Percentiles rank a stretch among this genome's conserved stretches.
Evolutionary conservation across 2,329 filamentous ascomycete species (phyloP).

Genomic region (Hymenoscyphus infarciens): DNA sequence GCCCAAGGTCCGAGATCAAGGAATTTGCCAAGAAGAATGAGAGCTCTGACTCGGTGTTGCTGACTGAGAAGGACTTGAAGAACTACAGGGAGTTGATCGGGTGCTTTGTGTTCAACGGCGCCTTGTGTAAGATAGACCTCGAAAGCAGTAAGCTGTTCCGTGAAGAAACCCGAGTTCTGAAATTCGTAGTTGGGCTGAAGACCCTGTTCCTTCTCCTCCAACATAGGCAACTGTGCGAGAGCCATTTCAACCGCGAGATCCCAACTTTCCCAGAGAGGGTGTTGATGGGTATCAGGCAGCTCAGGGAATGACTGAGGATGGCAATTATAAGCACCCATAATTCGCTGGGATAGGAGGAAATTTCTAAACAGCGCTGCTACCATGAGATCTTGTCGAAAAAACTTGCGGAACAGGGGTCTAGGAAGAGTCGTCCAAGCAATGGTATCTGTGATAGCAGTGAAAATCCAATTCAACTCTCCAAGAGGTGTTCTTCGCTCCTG

Average conservation of each 20-base stretch:
- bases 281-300: constrained; percentile 91
- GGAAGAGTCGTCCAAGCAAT: constrained; percentile 97
- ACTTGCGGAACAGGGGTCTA: constrained; percentile 87
- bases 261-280: constrained; percentile 96
- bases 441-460: constrained; percentile 97
- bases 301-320: constrained; percentile 88
- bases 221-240: constrained; percentile 77
- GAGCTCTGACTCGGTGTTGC: constrained; percentile 83
- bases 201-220: constrained; percentile 73
- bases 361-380: constrained; percentile 97
- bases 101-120: constrained; percentile 78
- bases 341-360: constrained; percentile 87
- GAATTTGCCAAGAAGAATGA: constrained; percentile 90
- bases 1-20: constrained; percentile 96
- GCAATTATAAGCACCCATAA: constrained; percentile 96
- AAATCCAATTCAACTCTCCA: constrained; percentile 98
- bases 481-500: constrained; percentile 91
- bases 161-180: constrained; percentile 92
- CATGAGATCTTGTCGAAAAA: constrained; percentile 97
- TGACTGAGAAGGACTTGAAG: constrained; percentile 94
- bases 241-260: constrained; percentile 96
- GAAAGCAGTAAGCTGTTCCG: constrained; percentile 94
- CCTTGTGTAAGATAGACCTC: constrained; percentile 88
- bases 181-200: constrained; percentile 74
- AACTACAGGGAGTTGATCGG: constrained; percentile 93